Evolutionary conservation across 106 monocot genomes (phyloP).

Genomic region (Cymbidium sinense): DNA sequence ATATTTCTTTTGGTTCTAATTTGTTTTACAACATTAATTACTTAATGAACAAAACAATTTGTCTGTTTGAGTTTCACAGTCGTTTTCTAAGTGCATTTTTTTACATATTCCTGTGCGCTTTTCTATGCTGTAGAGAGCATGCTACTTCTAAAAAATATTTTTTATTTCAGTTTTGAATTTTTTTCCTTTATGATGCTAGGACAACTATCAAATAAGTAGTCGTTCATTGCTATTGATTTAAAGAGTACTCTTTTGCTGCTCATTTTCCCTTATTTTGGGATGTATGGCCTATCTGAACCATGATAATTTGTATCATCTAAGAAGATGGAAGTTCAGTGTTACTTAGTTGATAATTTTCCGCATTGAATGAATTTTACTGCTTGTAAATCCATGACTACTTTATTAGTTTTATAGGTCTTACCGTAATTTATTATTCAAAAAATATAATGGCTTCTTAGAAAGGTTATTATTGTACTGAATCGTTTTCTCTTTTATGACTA

Average conservation of each 20-base stretch:
- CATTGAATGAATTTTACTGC: too few relatives aligned
- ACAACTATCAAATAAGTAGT: not conserved
- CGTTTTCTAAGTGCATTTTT: not conserved
- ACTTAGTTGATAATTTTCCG: too few relatives aligned
- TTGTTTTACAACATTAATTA: not conserved
- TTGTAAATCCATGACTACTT: too few relatives aligned
- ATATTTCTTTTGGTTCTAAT: not conserved
- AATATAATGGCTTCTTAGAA: not conserved
- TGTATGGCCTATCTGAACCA: too few relatives aligned
- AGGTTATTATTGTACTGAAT: not conserved
- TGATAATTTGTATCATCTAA: too few relatives aligned
- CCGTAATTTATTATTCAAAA: not conserved
- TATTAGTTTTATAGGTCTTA: too few relatives aligned
- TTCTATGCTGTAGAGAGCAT: too few relatives aligned
- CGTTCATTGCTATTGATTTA: not conserved
- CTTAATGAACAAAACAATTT: not conserved
- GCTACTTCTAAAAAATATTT: too few relatives aligned
- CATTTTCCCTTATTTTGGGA: not conserved
- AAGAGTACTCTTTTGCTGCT: not conserved
- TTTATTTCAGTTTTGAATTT: not conserved
- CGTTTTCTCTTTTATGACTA: not conserved
- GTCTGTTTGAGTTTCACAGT: not conserved
- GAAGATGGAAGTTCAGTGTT: too few relatives aligned
- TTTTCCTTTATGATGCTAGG: not conserved
- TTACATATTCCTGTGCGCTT: not conserved